phyloP scores from a whole-genome alignment of 257 asterid species.

The Ocimum tenuiflorum region DNA sequence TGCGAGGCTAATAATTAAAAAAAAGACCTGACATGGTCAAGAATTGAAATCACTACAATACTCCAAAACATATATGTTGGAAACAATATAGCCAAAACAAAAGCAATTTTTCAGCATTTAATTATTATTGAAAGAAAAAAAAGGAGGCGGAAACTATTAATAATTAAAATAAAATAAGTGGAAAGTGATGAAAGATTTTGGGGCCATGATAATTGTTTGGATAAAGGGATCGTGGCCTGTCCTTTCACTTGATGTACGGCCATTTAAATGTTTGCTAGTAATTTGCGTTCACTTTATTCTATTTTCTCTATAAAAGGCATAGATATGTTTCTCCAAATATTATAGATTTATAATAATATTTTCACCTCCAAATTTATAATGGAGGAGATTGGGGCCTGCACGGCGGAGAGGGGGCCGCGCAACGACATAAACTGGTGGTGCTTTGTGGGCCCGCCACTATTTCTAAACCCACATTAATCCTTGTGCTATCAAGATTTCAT shows the following conservation, averaged over 20 bases:
- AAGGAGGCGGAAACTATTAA: background rate
- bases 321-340: conserved; percentile 11
- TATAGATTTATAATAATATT: no score
- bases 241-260: conserved; percentile 35
- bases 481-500: no score
- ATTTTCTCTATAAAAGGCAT: conserved; percentile 16
- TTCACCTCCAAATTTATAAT: no score
- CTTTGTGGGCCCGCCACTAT: no score
- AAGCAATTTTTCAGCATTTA: background rate
- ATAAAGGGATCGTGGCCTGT: conserved; percentile 24
- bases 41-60: background rate
- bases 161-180: conserved; percentile 1
- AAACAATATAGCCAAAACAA: background rate
- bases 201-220: conserved; percentile 30
- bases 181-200: conserved; percentile 8
- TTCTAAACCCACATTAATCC: no score
- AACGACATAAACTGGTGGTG: conserved; percentile 17
- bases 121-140: background rate
- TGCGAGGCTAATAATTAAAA: no score
- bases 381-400: no score
- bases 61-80: background rate
- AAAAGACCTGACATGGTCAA: no score
- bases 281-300: conserved; percentile 4
- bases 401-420: no score
- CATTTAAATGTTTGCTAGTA: background rate